Evolutionary conservation across 2,329 filamentous ascomycete genomes (phyloP).

Genomic region (Conoideocrella luteorostrata): DNA sequence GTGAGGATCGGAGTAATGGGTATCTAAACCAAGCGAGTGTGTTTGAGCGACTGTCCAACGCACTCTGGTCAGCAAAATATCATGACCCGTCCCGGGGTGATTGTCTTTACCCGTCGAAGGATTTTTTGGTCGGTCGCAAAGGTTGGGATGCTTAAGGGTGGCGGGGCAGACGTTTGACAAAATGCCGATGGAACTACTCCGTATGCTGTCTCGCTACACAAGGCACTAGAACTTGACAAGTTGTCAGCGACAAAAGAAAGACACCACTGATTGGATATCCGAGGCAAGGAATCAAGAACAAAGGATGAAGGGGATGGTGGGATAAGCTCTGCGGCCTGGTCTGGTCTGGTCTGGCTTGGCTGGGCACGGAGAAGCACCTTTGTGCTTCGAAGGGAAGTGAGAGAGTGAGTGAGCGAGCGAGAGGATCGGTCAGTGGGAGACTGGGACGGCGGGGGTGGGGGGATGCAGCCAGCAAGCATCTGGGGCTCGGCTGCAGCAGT

Average conservation of each 20-base stretch:
- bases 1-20: background rate
- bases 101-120: background rate
- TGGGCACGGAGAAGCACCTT: too few relatives aligned
- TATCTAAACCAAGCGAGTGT: too few relatives aligned
- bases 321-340: constrained; percentile 1
- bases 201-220: background rate
- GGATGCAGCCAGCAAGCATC: too few relatives aligned
- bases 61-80: too few relatives aligned
- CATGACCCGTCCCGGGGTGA: too few relatives aligned
- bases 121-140: background rate
- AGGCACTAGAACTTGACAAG: background rate
- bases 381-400: too few relatives aligned
- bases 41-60: too few relatives aligned
- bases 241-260: background rate
- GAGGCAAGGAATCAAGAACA: background rate
- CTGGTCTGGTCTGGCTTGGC: too few relatives aligned
- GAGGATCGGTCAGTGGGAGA: background rate
- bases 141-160: background rate
- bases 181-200: background rate
- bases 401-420: background rate
- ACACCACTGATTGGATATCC: too few relatives aligned
- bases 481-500: constrained; percentile 2
- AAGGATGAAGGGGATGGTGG: background rate
- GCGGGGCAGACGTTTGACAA: constrained; percentile 6
- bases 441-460: too few relatives aligned